Base-by-base conservation (phyloP, 2,329 filamentous ascomycete species). In the Aspergillus sp. region DNA sequence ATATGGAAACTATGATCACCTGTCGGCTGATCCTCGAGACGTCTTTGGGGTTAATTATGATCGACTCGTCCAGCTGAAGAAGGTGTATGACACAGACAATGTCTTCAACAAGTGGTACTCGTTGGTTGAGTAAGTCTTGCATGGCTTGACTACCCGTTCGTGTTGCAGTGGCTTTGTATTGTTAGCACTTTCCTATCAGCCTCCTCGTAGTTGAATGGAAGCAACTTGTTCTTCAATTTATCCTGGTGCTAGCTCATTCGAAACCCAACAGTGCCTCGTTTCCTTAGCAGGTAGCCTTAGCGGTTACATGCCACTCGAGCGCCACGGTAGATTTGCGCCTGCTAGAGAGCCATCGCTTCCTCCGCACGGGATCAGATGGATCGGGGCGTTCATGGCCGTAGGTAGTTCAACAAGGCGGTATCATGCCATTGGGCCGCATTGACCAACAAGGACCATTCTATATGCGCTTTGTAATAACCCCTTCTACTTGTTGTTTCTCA, bases 1-100 rank as follows among this genome's bases (percentile, higher is more conserved):
- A 14, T 23, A 52, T 15, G 45, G 52, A 8, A 47, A 45, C 23
- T 33, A 40, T 12, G 47, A 52, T 3, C 27, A 61, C 11, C 52
- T 57, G 31, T 45, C 39, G 2, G 54, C 54, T 4, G 1, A 45
- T 15, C 27, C 54, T 14, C 47, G 39, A 5, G 17, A 45, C 23
- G 40, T 56, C 15, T 56, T 15, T 7, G 55, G 55, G 4, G 27
- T 45, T 3, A 58, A 58, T 19, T 24, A 60, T 21, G 6, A 39
- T 1, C 47, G 60, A 8, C 55, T 64, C 4, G 27, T 52, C 5
- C 27, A 59, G 48, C 14, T 62, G 37, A 64, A 64, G 54, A 56
- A 56, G 46, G 40, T 40, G 46, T 62, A 61, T 46, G 62, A 64
- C 55, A 58, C 62, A 5, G 23, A 61, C 9, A 62, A 64, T 48